Percentiles rank a stretch among this genome's conserved stretches.
Conservation (phyloP, 768 basidiomycete genomes). For the Serendipita sp. region DNA sequence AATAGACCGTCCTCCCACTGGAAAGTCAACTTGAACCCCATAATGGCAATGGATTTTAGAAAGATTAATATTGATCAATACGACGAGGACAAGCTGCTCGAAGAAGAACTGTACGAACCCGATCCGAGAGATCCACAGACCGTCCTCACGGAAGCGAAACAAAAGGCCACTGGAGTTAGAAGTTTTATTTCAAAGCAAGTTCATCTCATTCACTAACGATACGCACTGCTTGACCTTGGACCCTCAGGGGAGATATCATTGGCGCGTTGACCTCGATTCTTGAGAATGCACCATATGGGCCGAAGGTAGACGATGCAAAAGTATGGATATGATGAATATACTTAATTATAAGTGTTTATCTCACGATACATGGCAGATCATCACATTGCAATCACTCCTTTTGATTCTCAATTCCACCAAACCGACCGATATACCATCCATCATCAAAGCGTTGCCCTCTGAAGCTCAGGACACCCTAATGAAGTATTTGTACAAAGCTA, state of each 20-base stretch:
- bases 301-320: constrained; percentile 79
- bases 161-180: constrained; percentile 56
- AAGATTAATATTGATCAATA: constrained; percentile 89
- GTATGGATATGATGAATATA: constrained; percentile 27
- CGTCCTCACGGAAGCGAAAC: constrained; percentile 60
- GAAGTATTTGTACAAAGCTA: constrained; percentile 98
- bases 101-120: constrained; percentile 72
- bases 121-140: constrained; percentile 68
- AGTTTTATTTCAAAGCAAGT: constrained; percentile 58
- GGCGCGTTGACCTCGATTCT: constrained; percentile 59
- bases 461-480: constrained; percentile 81
- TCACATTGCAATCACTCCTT: constrained; percentile 66
- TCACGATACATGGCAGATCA: constrained; percentile 30
- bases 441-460: constrained; percentile 55
- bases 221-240: background rate
- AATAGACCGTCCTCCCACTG: too few species aligned
- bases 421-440: constrained; percentile 63
- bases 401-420: constrained; percentile 92
- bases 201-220: background rate
- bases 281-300: constrained; percentile 77
- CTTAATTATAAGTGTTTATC: background rate
- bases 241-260: constrained; percentile 52
- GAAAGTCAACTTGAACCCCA: constrained; percentile 13
- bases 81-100: constrained; percentile 80
- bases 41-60: constrained; percentile 34